phyloP scores from a whole-genome alignment of 495 filamentous ascomycete species.

The Tuber melanosporum region DNA sequence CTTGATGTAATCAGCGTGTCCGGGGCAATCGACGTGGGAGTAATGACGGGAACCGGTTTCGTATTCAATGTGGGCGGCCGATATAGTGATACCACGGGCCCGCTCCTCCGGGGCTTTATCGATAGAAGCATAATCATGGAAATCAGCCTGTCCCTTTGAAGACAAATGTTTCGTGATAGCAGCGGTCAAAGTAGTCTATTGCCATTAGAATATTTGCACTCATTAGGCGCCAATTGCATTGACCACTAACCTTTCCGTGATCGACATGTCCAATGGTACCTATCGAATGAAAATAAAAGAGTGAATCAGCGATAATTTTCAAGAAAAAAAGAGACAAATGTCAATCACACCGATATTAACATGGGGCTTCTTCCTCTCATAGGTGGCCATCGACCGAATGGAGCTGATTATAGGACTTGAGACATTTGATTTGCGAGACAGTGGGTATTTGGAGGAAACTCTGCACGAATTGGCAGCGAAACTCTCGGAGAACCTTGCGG shows the following conservation, averaged over 20 bases:
- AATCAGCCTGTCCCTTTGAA: constrained; percentile 83
- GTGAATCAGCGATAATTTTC: constrained; percentile 17
- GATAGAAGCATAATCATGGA: constrained; percentile 93
- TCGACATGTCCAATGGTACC: constrained; percentile 99
- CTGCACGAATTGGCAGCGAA: constrained; percentile 30
- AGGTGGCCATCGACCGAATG: constrained; percentile 50
- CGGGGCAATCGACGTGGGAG: constrained; percentile 98
- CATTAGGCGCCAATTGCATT: constrained; percentile 21
- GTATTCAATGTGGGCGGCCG: constrained; percentile 97
- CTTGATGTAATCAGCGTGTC: constrained; percentile 99
- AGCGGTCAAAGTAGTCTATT: constrained; percentile 89
- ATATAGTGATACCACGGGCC: constrained; percentile 99
- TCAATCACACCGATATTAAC: constrained; percentile 80
- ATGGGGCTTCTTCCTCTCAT: constrained; percentile 88
- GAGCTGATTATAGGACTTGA: constrained; percentile 35
- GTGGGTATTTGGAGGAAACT: constrained; percentile 19
- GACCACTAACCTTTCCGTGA: constrained; percentile 77
- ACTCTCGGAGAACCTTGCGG: constrained; percentile 31
- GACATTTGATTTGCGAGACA: constrained; percentile 19
- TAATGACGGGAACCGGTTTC: constrained; percentile 86
- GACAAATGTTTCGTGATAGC: constrained; percentile 97
- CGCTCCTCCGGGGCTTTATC: constrained; percentile 99
- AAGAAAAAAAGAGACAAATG: constrained; percentile 12
- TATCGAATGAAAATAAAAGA: constrained; percentile 40
- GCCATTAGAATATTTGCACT: constrained; percentile 30